Evolutionary conservation across 169 alveolate genomes (phyloP).

Genomic region (Perkinsus olseni): DNA sequence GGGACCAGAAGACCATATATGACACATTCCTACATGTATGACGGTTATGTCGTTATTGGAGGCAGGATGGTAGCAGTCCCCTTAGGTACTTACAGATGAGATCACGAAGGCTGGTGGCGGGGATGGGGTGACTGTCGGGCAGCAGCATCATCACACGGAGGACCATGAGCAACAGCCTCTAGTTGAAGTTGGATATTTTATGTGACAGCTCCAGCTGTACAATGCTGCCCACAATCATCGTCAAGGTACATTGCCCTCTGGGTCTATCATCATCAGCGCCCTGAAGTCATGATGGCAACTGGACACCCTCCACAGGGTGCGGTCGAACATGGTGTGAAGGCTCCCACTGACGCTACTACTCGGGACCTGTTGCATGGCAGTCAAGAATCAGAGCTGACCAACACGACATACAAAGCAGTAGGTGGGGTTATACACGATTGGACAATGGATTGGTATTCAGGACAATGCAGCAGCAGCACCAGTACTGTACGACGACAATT

Average conservation of each 20-base stretch:
- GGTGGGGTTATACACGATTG: too few species aligned
- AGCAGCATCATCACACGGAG: neutral
- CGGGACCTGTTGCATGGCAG: neutral
- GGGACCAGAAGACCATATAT: neutral
- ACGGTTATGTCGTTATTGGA: neutral
- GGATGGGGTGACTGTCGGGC: neutral
- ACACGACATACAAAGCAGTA: neutral
- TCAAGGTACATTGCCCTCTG: neutral
- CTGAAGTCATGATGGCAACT: neutral
- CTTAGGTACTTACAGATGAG: neutral
- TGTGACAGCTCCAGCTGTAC: neutral
- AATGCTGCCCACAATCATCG: too few species aligned
- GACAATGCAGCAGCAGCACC: too few species aligned
- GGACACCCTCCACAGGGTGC: too few species aligned
- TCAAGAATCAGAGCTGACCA: neutral
- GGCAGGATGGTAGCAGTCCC: neutral
- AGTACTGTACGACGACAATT: too few species aligned
- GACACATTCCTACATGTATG: neutral
- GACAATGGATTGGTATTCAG: neutral
- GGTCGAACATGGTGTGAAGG: too few species aligned
- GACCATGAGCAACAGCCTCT: neutral
- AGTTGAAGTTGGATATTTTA: neutral
- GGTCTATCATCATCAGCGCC: neutral
- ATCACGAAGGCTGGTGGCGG: neutral
- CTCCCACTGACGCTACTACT: neutral